Conservation (phyloP, 2,329 filamentous ascomycete species). For the Venturia aucupariae region DNA sequence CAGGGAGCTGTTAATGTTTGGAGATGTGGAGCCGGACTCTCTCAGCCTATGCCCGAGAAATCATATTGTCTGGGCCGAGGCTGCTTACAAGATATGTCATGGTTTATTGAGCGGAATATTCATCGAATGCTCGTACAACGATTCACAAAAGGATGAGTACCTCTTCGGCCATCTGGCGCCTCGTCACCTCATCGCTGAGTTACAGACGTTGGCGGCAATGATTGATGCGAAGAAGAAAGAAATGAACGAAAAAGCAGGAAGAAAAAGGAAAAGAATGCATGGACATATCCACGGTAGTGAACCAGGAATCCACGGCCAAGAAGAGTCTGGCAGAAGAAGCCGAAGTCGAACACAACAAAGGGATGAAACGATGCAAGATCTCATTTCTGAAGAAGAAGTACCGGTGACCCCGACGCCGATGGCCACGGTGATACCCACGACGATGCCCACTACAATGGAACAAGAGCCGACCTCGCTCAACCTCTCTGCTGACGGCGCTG, state of each 20-base stretch:
- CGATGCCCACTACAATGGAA: slow-evolving; percentile 15
- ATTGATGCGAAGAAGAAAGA: slow-evolving; percentile 44
- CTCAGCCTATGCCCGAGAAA: slow-evolving; percentile 77
- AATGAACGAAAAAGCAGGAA: slow-evolving; percentile 1
- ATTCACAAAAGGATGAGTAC: slow-evolving; percentile 64
- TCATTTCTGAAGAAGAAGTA: neutral
- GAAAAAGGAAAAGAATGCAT: slow-evolving; percentile 10
- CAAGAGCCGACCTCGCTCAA: neutral
- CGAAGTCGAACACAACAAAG: neutral
- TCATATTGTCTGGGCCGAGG: slow-evolving; percentile 74
- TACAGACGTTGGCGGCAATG: slow-evolving; percentile 60
- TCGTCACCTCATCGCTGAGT: slow-evolving; percentile 69
- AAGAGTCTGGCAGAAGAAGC: neutral
- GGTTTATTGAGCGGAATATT: slow-evolving; percentile 73
- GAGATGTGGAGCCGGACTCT: slow-evolving; percentile 88
- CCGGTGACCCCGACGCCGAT: neutral
- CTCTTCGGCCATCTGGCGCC: slow-evolving; percentile 88
- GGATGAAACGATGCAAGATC: slow-evolving; percentile 9
- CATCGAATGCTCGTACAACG: slow-evolving; percentile 91
- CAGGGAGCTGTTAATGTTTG: slow-evolving; percentile 79
- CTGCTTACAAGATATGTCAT: slow-evolving; percentile 70
- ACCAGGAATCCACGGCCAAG: neutral
- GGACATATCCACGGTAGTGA: neutral
- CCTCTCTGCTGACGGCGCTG: neutral
- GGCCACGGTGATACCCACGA: neutral